Base-by-base conservation (phyloP, 768 basidiomycete species). In the Mycena metata region DNA sequence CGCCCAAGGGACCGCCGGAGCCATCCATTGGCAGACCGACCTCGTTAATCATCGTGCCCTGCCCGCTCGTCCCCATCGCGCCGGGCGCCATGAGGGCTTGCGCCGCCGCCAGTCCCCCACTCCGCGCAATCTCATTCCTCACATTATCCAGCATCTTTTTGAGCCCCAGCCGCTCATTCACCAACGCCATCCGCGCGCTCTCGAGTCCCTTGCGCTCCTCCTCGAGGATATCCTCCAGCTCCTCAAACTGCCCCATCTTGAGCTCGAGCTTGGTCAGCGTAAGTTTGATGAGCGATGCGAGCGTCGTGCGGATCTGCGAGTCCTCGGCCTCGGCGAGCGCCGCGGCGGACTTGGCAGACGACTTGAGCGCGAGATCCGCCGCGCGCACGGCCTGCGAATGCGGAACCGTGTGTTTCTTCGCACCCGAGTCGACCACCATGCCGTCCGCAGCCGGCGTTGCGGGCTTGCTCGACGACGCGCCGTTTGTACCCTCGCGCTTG, bases 201-300 rank as follows among this genome's bases (percentile, higher is more conserved):
- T 99, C 98, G 49, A 99, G 80, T 41, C 88, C 84, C 69, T 92
- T 87, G 63, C 96, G 87, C 79, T 99, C 98, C 59, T 95, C 91
- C 77, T 99, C 98, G 58, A 99, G 83, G 11, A 96, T 82, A 54
- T 93, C 92, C 77, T 99, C 98, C 64, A 99, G 83, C 78, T 95
- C 91, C 77, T 98, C 98, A 75, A 99, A 98, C 78, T 96, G 94
- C 2, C 88, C 81, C 90, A 96, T 94, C 85, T 99, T 99, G 60
- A 97, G 83, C 76, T 98, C 96, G 42, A 99, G 89, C 79, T 99
- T 99, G 54, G 86, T 94, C 73, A 88, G 84, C 66, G 86, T 94
- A 62, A 94, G 85, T 79, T 94, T 92, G 80, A 99, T 93, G 66
- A 99, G 86, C 42, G 90, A 88, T 3, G 95, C 89, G 52, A 99